phyloP scores from a whole-genome alignment of 148 eudicot genomes.

The Amaranthus hypochondriacus region DNA sequence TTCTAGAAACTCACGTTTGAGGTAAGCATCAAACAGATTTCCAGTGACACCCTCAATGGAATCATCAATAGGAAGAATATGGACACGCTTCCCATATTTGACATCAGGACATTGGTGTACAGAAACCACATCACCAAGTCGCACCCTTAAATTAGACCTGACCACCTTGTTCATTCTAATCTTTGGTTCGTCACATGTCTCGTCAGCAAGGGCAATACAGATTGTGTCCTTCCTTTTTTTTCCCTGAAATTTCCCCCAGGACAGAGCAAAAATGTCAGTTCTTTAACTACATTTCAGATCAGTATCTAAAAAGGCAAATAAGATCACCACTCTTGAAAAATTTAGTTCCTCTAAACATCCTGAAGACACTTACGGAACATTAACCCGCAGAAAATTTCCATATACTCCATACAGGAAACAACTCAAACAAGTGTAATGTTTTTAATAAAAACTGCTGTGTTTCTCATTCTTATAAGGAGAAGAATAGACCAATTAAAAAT shows the following conservation, averaged over 20 bases:
- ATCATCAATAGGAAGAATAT: too few relatives aligned
- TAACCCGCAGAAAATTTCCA: not conserved
- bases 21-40: too few relatives aligned
- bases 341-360: not conserved
- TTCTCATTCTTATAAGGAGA: not conserved
- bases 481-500: too few relatives aligned
- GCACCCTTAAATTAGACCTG: too few relatives aligned
- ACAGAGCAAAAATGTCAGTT: not conserved
- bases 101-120: too few relatives aligned
- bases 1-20: too few relatives aligned
- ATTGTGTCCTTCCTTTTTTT: not conserved
- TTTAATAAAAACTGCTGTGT: not conserved
- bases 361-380: not conserved
- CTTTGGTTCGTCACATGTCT: not conserved
- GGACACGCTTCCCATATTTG: too few relatives aligned
- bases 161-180: too few relatives aligned
- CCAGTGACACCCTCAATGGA: too few relatives aligned
- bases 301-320: too few relatives aligned
- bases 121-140: too few relatives aligned
- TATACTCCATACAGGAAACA: not conserved
- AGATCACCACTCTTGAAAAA: not conserved
- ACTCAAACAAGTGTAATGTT: too few relatives aligned
- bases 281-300: not conserved
- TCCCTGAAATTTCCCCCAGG: not conserved
- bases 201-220: not conserved